These are phyloP conservation scores for Monosporascus sp. DNA, from an alignment of 2,329 filamentous ascomycete species.

Conservation along the genomic window DNA sequence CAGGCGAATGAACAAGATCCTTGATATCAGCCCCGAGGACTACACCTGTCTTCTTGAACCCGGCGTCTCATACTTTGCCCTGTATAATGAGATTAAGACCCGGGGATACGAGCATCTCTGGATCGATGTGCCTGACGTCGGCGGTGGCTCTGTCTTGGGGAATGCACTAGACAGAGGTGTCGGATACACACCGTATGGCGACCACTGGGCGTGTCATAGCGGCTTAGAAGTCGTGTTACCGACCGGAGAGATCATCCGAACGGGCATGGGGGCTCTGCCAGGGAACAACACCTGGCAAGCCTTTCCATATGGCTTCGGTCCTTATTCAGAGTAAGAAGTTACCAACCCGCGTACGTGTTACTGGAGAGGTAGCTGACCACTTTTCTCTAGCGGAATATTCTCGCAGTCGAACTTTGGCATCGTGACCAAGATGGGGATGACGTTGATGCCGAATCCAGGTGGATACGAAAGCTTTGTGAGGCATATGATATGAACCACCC, in stretches of 20 bases:
- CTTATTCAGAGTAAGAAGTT: conserved; percentile 26
- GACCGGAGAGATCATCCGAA: conserved; percentile 36
- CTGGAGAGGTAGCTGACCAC: not conserved
- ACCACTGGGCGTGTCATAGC: conserved; percentile 36
- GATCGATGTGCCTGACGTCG: conserved; percentile 38
- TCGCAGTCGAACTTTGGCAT: conserved; percentile 46
- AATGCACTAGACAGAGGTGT: conserved; percentile 42
- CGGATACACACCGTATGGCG: conserved; percentile 42
- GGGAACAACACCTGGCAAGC: conserved; percentile 36
- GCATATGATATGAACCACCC: not conserved
- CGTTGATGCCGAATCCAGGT: conserved; percentile 48
- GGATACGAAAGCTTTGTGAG: conserved; percentile 38
- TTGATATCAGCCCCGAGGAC: conserved; percentile 45
- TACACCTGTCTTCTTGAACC: conserved; percentile 50
- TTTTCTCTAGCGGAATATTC: conserved; percentile 35
- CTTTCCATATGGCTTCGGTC: conserved; percentile 38
- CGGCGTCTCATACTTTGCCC: conserved; percentile 47
- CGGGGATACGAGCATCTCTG: conserved; percentile 36
- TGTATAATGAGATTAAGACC: conserved; percentile 40
- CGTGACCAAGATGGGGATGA: conserved; percentile 48
- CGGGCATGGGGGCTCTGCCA: conserved; percentile 34
- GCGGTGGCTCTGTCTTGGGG: conserved; percentile 41
- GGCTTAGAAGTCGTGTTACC: conserved; percentile 41
- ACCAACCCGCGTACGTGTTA: not conserved
- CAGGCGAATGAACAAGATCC: conserved; percentile 46